Evolutionary conservation across 495 filamentous ascomycete species (phyloP), one percentile per base, ranked within the genome.

Genomic region (Parathielavia appendiculata): DNA sequence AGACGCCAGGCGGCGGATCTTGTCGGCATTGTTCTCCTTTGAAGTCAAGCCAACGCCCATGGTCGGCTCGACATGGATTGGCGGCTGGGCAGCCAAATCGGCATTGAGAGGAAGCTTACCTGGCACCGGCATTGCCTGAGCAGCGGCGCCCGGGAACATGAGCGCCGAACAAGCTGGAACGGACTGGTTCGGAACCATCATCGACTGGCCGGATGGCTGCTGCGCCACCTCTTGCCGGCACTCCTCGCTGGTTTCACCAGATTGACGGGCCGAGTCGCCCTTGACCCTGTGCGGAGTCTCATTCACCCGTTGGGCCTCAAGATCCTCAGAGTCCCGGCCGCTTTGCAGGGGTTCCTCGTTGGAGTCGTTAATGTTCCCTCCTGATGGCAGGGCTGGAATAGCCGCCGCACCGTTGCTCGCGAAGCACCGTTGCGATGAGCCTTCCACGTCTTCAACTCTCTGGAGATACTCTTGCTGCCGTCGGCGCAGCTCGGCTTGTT

Each of bases 31-130:
- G 6, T 69, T 48, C 58, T 77, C 73, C 39, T 62, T 60, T 35
- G 66, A 65, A 1, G 71, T 79, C 45, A 69, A 69, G 48, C 75
- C 75, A 46, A 76, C 66, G 43, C 74, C 73, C 50, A 69, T 48
- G 17, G 72, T 66, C 16, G 65, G 61, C 36, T 71, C 73, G 12
- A 67, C 57, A 36, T 62, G 57, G 14, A 62, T 46, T n/a, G 62
- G 52, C 56, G 57, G 45, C 51, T 51, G 44, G 54, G 57, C 53
- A 40, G 63, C 12, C 22, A 64, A 30, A 38, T 54, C 43, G 41
- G 59, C 23, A 1, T 35, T 32, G 20, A 17, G 23, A 54, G 57
- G 9, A 35, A 44, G 35, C 19, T 57, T 59, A 57, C 58, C 63
- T 56, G 58, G 46, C 22, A 58, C 30, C 12, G 2, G 45, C 26